Evolutionary conservation across 106 monocot genomes (phyloP).

Genomic region (Allium fistulosum): DNA sequence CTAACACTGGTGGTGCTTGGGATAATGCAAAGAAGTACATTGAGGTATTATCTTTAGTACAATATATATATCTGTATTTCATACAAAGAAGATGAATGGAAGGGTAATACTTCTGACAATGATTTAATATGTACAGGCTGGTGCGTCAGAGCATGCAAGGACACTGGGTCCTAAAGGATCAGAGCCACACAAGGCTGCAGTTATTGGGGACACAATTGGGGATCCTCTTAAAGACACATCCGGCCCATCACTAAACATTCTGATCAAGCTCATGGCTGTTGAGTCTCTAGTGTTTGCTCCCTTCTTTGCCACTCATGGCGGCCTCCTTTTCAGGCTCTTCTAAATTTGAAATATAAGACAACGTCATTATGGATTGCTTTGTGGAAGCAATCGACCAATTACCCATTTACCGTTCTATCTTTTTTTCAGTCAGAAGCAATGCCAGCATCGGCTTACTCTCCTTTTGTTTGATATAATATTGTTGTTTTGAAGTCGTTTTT

Average conservation of each 20-base stretch:
- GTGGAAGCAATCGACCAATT: no score
- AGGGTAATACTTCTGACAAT: not conserved
- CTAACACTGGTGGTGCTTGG: constrained; percentile 83
- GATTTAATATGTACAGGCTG: constrained; percentile 39
- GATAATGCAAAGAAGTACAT: constrained; percentile 91
- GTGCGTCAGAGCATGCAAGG: constrained; percentile 75
- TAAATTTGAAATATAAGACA: not conserved
- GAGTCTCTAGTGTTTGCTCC: constrained; percentile 96
- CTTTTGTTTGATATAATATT: no score
- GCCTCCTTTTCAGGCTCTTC: constrained; percentile 75
- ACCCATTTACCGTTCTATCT: no score
- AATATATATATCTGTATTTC: no score
- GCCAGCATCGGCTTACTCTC: no score
- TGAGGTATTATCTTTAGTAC: constrained; percentile 25
- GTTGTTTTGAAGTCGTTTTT: no score
- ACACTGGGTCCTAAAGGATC: constrained; percentile 85
- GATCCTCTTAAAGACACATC: constrained; percentile 98
- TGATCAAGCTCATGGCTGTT: constrained; percentile 97
- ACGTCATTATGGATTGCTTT: no score
- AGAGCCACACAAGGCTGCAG: constrained; percentile 86
- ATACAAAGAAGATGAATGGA: not conserved
- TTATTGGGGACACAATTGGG: constrained; percentile 92
- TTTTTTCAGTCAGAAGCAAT: no score
- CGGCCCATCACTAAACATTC: constrained; percentile 89
- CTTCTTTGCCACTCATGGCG: constrained; percentile 86